A percentile compares a stretch with the other conserved stretches of the same genome.
Evolutionary conservation across 306 rosid species (phyloP).

Genomic region (Glycine soja): DNA sequence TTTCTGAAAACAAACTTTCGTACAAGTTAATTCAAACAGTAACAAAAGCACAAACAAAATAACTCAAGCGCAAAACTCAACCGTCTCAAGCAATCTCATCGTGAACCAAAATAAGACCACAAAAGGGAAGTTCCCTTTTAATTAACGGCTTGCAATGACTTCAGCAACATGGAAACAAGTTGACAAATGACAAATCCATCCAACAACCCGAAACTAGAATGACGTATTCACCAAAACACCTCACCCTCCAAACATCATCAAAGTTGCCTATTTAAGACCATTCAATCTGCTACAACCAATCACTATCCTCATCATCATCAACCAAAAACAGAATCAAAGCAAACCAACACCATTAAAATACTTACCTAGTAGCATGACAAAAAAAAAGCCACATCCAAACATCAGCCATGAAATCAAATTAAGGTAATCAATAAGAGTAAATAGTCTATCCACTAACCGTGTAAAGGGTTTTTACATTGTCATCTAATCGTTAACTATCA

Average conservation of each 20-base stretch:
- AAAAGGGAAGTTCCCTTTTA: slow-evolving; percentile 39
- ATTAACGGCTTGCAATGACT: background rate
- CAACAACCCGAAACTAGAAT: slow-evolving; percentile 28
- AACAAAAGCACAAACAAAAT: too few species aligned
- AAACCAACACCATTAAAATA: slow-evolving; percentile 24
- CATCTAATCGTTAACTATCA: background rate
- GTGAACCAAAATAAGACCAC: slow-evolving; percentile 40
- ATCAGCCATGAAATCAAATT: background rate
- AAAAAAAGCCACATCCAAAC: background rate
- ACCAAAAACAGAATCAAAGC: background rate
- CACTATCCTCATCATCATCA: slow-evolving; percentile 36
- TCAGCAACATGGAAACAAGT: slow-evolving; percentile 30
- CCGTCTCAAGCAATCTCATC: slow-evolving; percentile 40
- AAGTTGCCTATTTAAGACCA: background rate
- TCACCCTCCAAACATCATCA: slow-evolving; percentile 29
- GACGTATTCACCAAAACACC: slow-evolving; percentile 18
- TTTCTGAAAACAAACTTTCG: too few species aligned
- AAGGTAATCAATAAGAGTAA: background rate
- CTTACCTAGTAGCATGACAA: background rate
- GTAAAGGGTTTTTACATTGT: background rate
- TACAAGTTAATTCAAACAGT: too few species aligned
- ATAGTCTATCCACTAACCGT: background rate
- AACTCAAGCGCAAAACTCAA: slow-evolving; percentile 20
- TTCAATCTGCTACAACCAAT: slow-evolving; percentile 5
- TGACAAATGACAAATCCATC: slow-evolving; percentile 10